Evolutionary conservation across 1,139 yeast species (phyloP).

Genomic region (Taphrina pruni): DNA sequence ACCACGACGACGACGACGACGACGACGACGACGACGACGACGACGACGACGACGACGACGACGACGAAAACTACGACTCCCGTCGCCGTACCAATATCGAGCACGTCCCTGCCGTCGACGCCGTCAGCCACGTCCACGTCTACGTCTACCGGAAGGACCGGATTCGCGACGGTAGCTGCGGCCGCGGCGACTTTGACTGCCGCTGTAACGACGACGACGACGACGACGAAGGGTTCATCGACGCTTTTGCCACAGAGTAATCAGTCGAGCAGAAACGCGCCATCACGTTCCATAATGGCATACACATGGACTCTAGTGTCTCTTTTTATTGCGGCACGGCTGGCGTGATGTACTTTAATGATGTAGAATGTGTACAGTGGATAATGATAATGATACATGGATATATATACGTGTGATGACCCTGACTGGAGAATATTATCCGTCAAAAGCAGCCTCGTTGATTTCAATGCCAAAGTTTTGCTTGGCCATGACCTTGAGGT

Average conservation of each 20-base stretch:
- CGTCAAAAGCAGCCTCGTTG: conserved; percentile 30
- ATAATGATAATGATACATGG: too few relatives aligned
- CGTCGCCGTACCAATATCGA: too few relatives aligned
- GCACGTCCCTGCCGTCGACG: too few relatives aligned
- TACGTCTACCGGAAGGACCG: neutral
- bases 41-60: too few relatives aligned
- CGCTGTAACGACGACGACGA: neutral
- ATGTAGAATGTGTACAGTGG: too few relatives aligned
- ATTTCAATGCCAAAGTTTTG: conserved; percentile 45
- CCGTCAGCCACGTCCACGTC: neutral
- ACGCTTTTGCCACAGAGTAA: neutral
- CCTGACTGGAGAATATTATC: conserved; percentile 2
- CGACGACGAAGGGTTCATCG: neutral
- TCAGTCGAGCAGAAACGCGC: neutral
- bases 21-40: too few relatives aligned
- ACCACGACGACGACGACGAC: too few relatives aligned
- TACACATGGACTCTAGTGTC: neutral
- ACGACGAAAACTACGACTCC: too few relatives aligned
- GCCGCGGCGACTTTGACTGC: too few relatives aligned
- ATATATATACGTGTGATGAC: too few relatives aligned
- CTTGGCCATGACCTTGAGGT: conserved; percentile 51
- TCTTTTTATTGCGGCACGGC: neutral
- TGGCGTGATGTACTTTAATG: neutral
- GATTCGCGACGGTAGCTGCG: neutral
- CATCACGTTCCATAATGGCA: neutral